Percentiles rank a stretch among this genome's conserved stretches.
These are phyloP conservation scores for Stemphylium beticola DNA, from an alignment of 2,329 filamentous ascomycete genomes.

Conservation along the genomic window DNA sequence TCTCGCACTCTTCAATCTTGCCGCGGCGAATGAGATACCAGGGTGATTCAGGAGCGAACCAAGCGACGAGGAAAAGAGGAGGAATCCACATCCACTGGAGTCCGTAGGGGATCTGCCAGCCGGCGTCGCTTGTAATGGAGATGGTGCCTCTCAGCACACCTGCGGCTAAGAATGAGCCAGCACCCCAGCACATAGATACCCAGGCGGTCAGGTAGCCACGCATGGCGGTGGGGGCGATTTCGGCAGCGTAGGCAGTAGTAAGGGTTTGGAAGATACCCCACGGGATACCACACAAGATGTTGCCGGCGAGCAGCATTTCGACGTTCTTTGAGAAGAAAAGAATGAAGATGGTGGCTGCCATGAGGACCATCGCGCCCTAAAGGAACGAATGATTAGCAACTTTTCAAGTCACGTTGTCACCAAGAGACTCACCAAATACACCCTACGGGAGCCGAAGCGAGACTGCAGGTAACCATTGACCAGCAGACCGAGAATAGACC, in stretches of 20 bases:
- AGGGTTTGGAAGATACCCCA: conserved; percentile 51
- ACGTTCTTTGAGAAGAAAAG: conserved; percentile 52
- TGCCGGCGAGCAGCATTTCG: conserved; percentile 53
- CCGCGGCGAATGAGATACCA: conserved; percentile 75
- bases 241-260: conserved; percentile 69
- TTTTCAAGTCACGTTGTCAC: conserved; percentile 27
- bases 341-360: conserved; percentile 46
- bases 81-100: conserved; percentile 75
- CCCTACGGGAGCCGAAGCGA: conserved; percentile 48
- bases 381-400: conserved; percentile 3
- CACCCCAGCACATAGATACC: conserved; percentile 74
- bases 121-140: conserved; percentile 66
- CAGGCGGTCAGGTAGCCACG: conserved; percentile 60
- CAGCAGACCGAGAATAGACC: conserved; percentile 48
- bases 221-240: conserved; percentile 53
- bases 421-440: conserved; percentile 47
- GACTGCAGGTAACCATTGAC: conserved; percentile 50
- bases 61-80: conserved; percentile 7
- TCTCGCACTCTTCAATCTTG: conserved; percentile 64
- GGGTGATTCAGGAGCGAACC: conserved; percentile 50
- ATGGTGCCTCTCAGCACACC: conserved; percentile 71
- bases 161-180: conserved; percentile 72
- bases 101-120: conserved; percentile 57
- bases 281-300: conserved; percentile 56
- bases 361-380: conserved; percentile 14